A percentile compares a stretch with the other conserved stretches of the same genome.
Conservation (phyloP, 1,139 yeast species). For the Taphrina betulina region DNA sequence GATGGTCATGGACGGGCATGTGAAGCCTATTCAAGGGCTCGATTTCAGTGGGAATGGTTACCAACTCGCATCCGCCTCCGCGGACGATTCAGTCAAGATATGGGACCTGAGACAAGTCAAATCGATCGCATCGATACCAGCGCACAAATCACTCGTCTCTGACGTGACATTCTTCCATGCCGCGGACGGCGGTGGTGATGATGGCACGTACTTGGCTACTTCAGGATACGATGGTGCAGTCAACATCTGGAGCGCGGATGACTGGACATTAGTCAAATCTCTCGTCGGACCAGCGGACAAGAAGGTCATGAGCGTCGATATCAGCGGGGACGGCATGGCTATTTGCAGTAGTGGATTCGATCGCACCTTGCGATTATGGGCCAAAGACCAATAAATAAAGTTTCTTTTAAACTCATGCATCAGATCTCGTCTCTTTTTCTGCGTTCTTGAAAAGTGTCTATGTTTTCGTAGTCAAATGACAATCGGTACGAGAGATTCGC, state of each 20-base stretch:
- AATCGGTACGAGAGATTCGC: no score
- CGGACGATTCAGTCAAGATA: slow-evolving; percentile 72
- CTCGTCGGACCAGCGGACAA: slow-evolving; percentile 62
- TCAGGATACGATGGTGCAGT: slow-evolving; percentile 63
- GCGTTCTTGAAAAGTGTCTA: no score
- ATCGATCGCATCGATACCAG: slow-evolving; percentile 60
- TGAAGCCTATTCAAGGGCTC: slow-evolving; percentile 65
- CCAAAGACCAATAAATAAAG: slow-evolving; percentile 25
- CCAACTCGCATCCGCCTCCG: slow-evolving; percentile 78
- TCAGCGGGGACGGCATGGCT: slow-evolving; percentile 47
- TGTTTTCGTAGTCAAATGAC: no score
- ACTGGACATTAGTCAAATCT: slow-evolving; percentile 61
- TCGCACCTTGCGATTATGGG: slow-evolving; percentile 68
- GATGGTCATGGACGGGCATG: slow-evolving; percentile 63
- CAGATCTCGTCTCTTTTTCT: no score
- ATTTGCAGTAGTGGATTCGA: slow-evolving; percentile 82
- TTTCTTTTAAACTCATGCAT: no score
- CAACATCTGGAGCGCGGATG: slow-evolving; percentile 62
- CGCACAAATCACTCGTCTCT: slow-evolving; percentile 73
- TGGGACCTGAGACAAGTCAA: slow-evolving; percentile 74
- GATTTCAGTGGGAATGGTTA: slow-evolving; percentile 79
- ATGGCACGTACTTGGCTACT: slow-evolving; percentile 58
- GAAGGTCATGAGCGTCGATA: slow-evolving; percentile 70
- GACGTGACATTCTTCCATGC: slow-evolving; percentile 54
- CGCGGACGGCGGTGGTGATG: slow-evolving; percentile 36